A percentile compares a stretch with the other conserved stretches of the same genome.
Conservation (phyloP, 495 filamentous ascomycete species). For the Trichocladium uniseriatum region DNA sequence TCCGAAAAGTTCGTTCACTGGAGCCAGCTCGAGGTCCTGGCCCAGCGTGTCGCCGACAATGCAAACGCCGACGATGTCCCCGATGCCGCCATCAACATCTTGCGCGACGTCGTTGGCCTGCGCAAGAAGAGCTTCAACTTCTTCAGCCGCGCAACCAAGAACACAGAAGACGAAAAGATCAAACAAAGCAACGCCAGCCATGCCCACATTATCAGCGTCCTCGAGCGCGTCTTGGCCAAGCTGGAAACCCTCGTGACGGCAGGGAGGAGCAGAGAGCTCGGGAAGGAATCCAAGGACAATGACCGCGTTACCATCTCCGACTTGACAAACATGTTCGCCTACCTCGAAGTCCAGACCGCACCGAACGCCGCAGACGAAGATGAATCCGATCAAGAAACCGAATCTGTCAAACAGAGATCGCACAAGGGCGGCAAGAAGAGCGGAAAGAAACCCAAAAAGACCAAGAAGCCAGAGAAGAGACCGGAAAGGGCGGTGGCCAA, state of each 20-base stretch:
- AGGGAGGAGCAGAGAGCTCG: neutral
- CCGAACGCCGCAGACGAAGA: neutral
- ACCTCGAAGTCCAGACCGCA: slow-evolving; percentile 16
- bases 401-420: neutral
- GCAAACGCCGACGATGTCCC: slow-evolving; percentile 19
- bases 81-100: slow-evolving; percentile 16
- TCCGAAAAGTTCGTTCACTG: slow-evolving; percentile 12
- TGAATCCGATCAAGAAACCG: slow-evolving; percentile 4
- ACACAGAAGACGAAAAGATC: slow-evolving; percentile 10
- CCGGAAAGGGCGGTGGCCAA: neutral
- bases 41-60: slow-evolving; percentile 15
- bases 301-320: slow-evolving; percentile 7
- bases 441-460: slow-evolving; percentile 13
- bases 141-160: slow-evolving; percentile 10
- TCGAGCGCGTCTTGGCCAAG: slow-evolving; percentile 18
- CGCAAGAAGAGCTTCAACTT: slow-evolving; percentile 22
- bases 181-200: slow-evolving; percentile 18
- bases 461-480: slow-evolving; percentile 6
- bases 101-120: slow-evolving; percentile 22
- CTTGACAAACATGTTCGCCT: slow-evolving; percentile 23
- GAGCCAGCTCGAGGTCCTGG: slow-evolving; percentile 17
- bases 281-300: neutral
- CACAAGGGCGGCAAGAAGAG: slow-evolving; percentile 13
- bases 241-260: slow-evolving; percentile 12
- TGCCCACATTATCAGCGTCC: slow-evolving; percentile 20